Evolutionary conservation across 352 stramenopile genomes (phyloP).

Genomic region (Phytophthora hibernalis): DNA sequence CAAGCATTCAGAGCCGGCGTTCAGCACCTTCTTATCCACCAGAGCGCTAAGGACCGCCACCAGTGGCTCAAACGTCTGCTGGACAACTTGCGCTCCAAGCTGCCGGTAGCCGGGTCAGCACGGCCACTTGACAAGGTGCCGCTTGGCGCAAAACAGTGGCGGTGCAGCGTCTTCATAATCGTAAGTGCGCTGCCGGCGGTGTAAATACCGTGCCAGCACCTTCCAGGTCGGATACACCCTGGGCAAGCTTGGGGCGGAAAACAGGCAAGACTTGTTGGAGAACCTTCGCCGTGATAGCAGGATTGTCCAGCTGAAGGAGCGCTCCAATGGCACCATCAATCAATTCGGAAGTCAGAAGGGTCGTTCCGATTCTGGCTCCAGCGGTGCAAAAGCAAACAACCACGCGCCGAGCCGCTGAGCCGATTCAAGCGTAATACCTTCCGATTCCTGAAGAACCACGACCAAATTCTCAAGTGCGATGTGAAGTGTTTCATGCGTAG

Average conservation of each 20-base stretch:
- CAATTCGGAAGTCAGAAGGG: constrained; percentile 73
- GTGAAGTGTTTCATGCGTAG: constrained; percentile 77
- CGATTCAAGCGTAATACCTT: constrained; percentile 43
- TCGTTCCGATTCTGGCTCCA: constrained; percentile 80
- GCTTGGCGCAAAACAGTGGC: constrained; percentile 67
- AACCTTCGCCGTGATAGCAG: constrained; percentile 60
- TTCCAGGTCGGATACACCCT: constrained; percentile 56
- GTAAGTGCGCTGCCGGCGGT: constrained; percentile 73
- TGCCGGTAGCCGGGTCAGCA: constrained; percentile 45
- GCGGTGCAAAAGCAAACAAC: constrained; percentile 71
- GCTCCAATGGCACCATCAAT: constrained; percentile 73
- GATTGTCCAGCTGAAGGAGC: constrained; percentile 69
- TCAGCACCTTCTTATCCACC: constrained; percentile 83
- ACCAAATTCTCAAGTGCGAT: constrained; percentile 82
- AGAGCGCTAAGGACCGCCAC: constrained; percentile 61
- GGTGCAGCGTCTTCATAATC: constrained; percentile 77
- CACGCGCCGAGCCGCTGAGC: constrained; percentile 53
- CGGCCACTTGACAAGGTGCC: constrained; percentile 31
- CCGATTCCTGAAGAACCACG: constrained; percentile 70
- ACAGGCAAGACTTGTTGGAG: constrained; percentile 74
- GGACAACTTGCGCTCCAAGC: constrained; percentile 70
- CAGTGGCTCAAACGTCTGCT: constrained; percentile 78
- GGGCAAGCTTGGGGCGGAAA: constrained; percentile 60
- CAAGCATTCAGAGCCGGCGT: constrained; percentile 76
- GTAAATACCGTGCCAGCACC: constrained; percentile 57